These are phyloP conservation scores for Flaveria trinervia DNA, from an alignment of 129 eudicot genomes.

Conservation along the genomic window DNA sequence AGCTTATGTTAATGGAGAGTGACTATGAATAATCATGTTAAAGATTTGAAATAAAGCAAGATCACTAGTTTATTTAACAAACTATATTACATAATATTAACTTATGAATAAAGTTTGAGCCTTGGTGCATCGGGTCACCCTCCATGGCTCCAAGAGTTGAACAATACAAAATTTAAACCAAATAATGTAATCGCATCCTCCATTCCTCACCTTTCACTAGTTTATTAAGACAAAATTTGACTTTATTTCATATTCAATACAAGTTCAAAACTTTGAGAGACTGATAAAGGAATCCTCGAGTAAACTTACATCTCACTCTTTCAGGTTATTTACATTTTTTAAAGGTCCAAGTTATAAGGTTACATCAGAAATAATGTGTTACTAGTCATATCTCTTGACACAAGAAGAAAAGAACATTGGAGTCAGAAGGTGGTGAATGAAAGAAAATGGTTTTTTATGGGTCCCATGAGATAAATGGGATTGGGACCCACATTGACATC, in stretches of 20 bases:
- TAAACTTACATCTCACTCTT: slow-evolving; percentile 15
- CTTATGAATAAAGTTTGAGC: background rate
- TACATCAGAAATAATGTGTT: slow-evolving; percentile 1
- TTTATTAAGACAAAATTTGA: background rate
- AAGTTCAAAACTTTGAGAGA: background rate
- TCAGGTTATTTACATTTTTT: background rate
- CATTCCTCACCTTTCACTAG: background rate
- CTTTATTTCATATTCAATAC: background rate
- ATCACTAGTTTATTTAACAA: background rate
- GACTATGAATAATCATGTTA: slow-evolving; percentile 4
- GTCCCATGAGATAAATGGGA: slow-evolving; percentile 9
- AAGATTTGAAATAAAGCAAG: slow-evolving; percentile 23
- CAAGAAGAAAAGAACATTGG: background rate
- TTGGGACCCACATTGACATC: slow-evolving; percentile 6
- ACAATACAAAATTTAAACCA: background rate
- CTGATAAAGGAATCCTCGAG: background rate
- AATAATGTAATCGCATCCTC: background rate
- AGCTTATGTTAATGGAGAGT: background rate
- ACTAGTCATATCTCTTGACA: background rate
- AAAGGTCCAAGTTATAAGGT: background rate
- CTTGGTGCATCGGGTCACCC: background rate
- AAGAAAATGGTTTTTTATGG: slow-evolving; percentile 2
- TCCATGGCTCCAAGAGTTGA: background rate
- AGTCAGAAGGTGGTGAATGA: background rate
- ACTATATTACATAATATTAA: slow-evolving; percentile 2